Evolutionary conservation across 2,329 filamentous ascomycete species (phyloP).

Genomic region (Mycosphaerella sp.): DNA sequence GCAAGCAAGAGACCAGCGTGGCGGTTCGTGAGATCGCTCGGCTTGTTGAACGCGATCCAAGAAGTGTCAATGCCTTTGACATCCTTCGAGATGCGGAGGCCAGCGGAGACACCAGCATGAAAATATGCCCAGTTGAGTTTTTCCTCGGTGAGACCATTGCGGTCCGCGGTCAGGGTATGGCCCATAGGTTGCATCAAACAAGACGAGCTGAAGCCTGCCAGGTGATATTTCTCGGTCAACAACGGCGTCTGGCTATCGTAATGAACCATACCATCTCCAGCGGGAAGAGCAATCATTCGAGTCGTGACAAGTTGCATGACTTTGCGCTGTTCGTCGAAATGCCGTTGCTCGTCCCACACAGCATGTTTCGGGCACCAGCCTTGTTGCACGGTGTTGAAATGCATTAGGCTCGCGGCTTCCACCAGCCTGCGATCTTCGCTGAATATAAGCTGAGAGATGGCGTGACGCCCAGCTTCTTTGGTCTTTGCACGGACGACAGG

Average conservation of each 20-base stretch:
- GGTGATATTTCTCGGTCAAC: slow-evolving; percentile 83
- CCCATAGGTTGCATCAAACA: slow-evolving; percentile 89
- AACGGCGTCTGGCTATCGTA: slow-evolving; percentile 83
- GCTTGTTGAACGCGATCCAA: slow-evolving; percentile 98
- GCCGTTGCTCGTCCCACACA: slow-evolving; percentile 75
- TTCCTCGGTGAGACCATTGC: slow-evolving; percentile 80
- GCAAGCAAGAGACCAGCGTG: slow-evolving; percentile 91
- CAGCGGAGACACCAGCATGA: slow-evolving; percentile 90
- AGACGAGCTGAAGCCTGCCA: slow-evolving; percentile 84
- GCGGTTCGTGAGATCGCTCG: slow-evolving; percentile 84
- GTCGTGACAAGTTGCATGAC: slow-evolving; percentile 80
- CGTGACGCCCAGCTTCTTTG: slow-evolving; percentile 69
- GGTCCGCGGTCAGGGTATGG: slow-evolving; percentile 89
- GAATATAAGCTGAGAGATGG: slow-evolving; percentile 81
- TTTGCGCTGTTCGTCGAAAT: slow-evolving; percentile 87
- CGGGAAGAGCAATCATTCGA: slow-evolving; percentile 80
- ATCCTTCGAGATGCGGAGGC: slow-evolving; percentile 79
- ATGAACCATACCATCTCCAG: slow-evolving; percentile 79
- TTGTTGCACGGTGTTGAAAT: slow-evolving; percentile 71
- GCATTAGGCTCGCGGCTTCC: slow-evolving; percentile 79
- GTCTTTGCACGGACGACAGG: slow-evolving; percentile 65
- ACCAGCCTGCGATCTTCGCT: slow-evolving; percentile 82
- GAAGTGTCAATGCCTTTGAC: slow-evolving; percentile 95
- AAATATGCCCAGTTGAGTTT: slow-evolving; percentile 99
- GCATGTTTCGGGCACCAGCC: slow-evolving; percentile 71